These are phyloP conservation scores for Haberlea rhodopensis DNA, from an alignment of 257 asterid species.

Conservation along the genomic window DNA sequence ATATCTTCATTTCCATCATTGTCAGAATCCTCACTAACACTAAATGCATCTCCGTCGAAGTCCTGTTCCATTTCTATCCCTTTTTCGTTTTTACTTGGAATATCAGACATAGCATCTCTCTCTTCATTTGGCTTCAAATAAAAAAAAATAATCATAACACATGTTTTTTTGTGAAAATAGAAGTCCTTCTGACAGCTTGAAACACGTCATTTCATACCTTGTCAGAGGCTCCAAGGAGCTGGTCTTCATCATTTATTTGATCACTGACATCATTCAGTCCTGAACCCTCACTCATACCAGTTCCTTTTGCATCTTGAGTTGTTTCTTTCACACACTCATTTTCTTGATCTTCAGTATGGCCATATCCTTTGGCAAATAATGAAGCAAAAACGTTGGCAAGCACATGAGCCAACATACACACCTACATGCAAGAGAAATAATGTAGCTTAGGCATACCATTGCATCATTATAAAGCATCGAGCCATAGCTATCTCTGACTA, in stretches of 20 bases:
- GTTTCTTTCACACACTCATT: conserved; percentile 40
- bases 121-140: conserved; percentile 60
- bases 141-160: conserved; percentile 1
- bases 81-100: conserved; percentile 62
- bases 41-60: conserved; percentile 54
- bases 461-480: neutral
- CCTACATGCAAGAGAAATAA: conserved; percentile 39
- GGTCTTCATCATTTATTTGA: conserved; percentile 88
- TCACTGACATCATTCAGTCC: conserved; percentile 86
- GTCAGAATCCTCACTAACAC: conserved; percentile 78
- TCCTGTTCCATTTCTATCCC: conserved; percentile 98
- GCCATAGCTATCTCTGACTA: neutral
- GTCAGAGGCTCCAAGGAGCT: conserved; percentile 69
- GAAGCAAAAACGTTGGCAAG: conserved; percentile 71
- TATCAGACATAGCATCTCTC: conserved; percentile 41
- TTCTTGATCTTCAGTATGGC: conserved; percentile 59
- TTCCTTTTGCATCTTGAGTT: conserved; percentile 73
- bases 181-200: conserved; percentile 8
- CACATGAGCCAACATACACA: conserved; percentile 58
- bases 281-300: conserved; percentile 92
- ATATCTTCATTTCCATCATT: conserved; percentile 54
- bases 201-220: conserved; percentile 42
- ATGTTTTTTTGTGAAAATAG: conserved; percentile 4
- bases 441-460: conserved; percentile 13
- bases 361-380: conserved; percentile 76